Evolutionary conservation across 352 stramenopile genomes (phyloP).

Genomic region (Peronospora tabacina): DNA sequence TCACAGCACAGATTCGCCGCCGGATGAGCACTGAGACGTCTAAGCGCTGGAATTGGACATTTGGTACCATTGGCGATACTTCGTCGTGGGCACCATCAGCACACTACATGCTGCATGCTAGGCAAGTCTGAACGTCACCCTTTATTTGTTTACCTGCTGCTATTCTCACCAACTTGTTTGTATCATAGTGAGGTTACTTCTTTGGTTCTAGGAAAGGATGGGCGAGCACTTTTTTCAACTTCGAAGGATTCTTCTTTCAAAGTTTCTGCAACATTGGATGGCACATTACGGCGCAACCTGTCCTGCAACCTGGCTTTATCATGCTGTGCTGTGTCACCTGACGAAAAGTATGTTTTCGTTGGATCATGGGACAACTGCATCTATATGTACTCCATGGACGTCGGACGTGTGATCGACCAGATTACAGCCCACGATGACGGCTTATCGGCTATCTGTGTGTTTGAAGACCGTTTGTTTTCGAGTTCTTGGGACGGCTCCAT

Average conservation of each 20-base stretch:
- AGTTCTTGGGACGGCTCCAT: slow-evolving; percentile 72
- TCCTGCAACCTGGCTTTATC: slow-evolving; percentile 74
- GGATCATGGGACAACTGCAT: slow-evolving; percentile 78
- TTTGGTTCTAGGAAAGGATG: slow-evolving; percentile 50
- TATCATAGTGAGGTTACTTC: slow-evolving; percentile 58
- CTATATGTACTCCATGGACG: slow-evolving; percentile 85
- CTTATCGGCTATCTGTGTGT: slow-evolving; percentile 66
- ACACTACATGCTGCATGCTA: slow-evolving; percentile 57
- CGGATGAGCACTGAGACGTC: slow-evolving; percentile 65
- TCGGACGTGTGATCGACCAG: slow-evolving; percentile 71
- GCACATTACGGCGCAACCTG: slow-evolving; percentile 53
- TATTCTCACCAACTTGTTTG: neutral
- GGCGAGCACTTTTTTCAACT: slow-evolving; percentile 59
- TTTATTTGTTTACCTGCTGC: neutral
- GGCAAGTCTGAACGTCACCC: slow-evolving; percentile 29
- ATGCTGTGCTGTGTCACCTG: slow-evolving; percentile 66
- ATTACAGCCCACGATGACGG: slow-evolving; percentile 74
- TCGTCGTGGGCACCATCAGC: slow-evolving; percentile 60
- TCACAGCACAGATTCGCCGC: slow-evolving; percentile 69
- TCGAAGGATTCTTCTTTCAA: slow-evolving; percentile 75
- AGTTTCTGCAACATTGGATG: slow-evolving; percentile 57
- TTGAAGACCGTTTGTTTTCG: slow-evolving; percentile 64
- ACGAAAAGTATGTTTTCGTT: slow-evolving; percentile 82
- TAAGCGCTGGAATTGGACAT: slow-evolving; percentile 65
- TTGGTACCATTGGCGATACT: slow-evolving; percentile 38